Evolutionary conservation across 768 basidiomycete genomes (phyloP), one percentile per base, ranked within the genome.

Genomic region (Russula emetica): DNA sequence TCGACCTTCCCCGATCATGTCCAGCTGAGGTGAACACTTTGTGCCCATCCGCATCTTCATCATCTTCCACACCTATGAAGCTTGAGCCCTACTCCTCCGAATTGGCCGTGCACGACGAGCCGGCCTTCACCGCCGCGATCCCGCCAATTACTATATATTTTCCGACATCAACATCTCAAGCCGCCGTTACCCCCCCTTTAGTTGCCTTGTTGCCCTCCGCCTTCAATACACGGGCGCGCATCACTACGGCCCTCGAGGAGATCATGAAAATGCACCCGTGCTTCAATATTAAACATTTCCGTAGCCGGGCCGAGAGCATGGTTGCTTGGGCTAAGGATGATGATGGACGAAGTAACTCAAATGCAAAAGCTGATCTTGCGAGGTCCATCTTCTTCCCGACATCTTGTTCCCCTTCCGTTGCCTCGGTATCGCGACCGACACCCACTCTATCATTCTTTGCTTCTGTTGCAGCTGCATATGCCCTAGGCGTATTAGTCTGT

Each of bases 271-370:
- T 81, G 69, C 79, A 79, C 49, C 82, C 82, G 1, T 82, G 75
- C 50, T 78, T 83, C 71, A 82, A 81, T 69, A 75, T 80, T 47
- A 78, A 75, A 22, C 76, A 80, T 52, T 82, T 82, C 64, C 76
- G 75, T 58, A 70, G 75, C 50, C 80, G 81, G 22, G 70, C 78
- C 38, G 77, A 79, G 50, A 74, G 72, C 14, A 77, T 82, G 75
- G 78, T 81, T 70, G 70, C 68, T 40, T 79, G 75, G 78, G 74
- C 74, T 1, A 72, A 75, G 3, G 76, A 74, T 34, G 60, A 66
- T 60, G 75, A 76, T 66, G 69, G 63, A 50, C 26, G 64, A 44
- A 26, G 18, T 38, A 59, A 42, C 40, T 32, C 62, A 4, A 58
- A 66, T 14, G n/a, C 53, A 63, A 67, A 55, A 52, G 63, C 55